These are phyloP conservation scores for Prunus mume DNA, from an alignment of 306 rosid genomes.

Conservation along the genomic window DNA sequence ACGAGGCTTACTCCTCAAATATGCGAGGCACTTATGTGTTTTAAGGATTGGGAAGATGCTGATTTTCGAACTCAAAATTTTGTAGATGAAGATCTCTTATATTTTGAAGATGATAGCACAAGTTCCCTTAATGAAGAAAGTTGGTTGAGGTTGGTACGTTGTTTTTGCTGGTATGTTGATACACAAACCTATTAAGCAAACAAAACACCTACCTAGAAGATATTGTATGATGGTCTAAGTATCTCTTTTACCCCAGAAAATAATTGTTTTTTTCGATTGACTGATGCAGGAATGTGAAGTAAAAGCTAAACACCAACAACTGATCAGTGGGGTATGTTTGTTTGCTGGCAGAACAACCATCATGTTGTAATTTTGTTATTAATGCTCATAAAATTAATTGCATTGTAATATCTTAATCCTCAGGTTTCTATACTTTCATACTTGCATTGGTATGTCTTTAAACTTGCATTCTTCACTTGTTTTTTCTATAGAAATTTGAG, in stretches of 20 bases:
- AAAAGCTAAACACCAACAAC: constrained; percentile 91
- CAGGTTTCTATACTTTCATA: constrained; percentile 86
- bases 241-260: constrained; percentile 22
- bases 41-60: not conserved
- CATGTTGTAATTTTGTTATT: constrained; percentile 9
- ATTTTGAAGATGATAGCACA: not conserved
- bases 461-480: not conserved
- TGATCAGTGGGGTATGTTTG: constrained; percentile 84
- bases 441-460: constrained; percentile 74
- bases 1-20: not conserved
- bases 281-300: constrained; percentile 90
- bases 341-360: constrained; percentile 12
- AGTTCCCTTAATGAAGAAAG: not conserved
- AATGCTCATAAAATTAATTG: not conserved
- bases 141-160: too few species aligned
- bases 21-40: not conserved
- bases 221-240: not conserved
- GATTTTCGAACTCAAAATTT: not conserved
- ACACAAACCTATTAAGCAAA: too few species aligned
- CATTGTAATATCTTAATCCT: constrained; percentile 23
- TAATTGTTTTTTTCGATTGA: constrained; percentile 18
- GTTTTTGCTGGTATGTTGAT: too few species aligned
- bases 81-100: not conserved
- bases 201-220: not conserved
- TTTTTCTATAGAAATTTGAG: constrained; percentile 1